phyloP scores from a whole-genome alignment of 176 grass and related monocot species.

The Oryza australiensis region DNA sequence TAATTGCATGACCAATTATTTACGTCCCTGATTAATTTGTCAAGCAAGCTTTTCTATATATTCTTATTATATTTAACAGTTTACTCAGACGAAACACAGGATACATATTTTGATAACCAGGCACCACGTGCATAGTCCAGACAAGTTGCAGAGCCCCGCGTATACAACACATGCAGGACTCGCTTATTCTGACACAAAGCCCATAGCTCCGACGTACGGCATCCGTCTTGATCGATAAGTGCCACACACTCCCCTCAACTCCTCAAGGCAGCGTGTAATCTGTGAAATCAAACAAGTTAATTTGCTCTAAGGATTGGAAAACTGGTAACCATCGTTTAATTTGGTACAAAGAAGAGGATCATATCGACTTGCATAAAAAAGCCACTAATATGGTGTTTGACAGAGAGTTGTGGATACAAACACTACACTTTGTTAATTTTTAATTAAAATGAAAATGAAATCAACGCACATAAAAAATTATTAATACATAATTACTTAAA shows the following conservation, averaged over 20 bases:
- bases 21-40: no score
- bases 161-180: neutral
- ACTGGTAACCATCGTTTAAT: neutral
- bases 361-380: no score
- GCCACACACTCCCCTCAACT: neutral
- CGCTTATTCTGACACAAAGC: neutral
- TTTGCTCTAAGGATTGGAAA: neutral
- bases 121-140: neutral
- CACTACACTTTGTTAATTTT: no score
- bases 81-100: neutral
- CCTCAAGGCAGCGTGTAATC: slow-evolving; percentile 43
- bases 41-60: neutral
- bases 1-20: no score
- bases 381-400: no score
- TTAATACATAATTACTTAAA: no score
- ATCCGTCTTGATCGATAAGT: neutral
- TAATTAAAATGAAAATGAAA: no score
- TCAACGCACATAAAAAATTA: no score
- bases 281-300: slow-evolving; percentile 1
- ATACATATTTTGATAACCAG: slow-evolving; percentile 15
- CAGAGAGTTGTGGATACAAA: no score
- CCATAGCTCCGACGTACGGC: neutral
- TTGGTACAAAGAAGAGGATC: neutral
- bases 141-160: neutral
- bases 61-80: neutral